Percentiles rank a stretch among this genome's conserved stretches.
Evolutionary conservation across 305 asterid species (phyloP).

Genomic region (Solanum aculeatissimum): DNA sequence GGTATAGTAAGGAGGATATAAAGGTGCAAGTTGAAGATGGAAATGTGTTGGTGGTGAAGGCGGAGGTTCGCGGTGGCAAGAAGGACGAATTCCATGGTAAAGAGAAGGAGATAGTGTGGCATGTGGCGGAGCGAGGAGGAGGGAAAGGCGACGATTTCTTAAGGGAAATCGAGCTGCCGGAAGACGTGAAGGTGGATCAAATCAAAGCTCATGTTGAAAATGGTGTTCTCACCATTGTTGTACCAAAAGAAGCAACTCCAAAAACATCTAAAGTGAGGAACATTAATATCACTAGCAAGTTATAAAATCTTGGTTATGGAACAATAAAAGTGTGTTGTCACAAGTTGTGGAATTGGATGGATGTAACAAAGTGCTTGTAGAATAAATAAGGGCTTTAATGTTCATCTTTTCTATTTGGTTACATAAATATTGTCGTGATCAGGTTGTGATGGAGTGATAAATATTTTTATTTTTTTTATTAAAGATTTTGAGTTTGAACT

Average conservation of each 20-base stretch:
- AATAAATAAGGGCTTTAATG: neutral
- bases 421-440: too few species aligned
- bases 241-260: slow-evolving; percentile 57
- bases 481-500: too few species aligned
- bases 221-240: slow-evolving; percentile 69
- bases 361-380: neutral
- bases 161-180: slow-evolving; percentile 60
- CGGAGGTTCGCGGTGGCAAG: slow-evolving; percentile 20
- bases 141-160: slow-evolving; percentile 20
- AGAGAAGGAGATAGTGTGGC: slow-evolving; percentile 57
- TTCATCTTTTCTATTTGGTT: too few species aligned
- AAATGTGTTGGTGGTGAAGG: slow-evolving; percentile 44
- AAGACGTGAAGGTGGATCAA: slow-evolving; percentile 62
- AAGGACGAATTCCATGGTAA: slow-evolving; percentile 25
- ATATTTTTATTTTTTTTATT: too few species aligned
- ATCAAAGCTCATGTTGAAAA: slow-evolving; percentile 64
- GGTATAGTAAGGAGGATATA: slow-evolving; percentile 46
- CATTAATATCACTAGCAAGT: slow-evolving; percentile 45
- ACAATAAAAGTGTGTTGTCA: neutral
- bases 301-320: slow-evolving; percentile 7
- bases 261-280: slow-evolving; percentile 50
- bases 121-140: slow-evolving; percentile 59
- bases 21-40: slow-evolving; percentile 66
- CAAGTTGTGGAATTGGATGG: neutral
- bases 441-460: too few species aligned